These are phyloP conservation scores for Trichophyton simii DNA, from an alignment of 2,329 filamentous ascomycete genomes.

Conservation along the genomic window DNA sequence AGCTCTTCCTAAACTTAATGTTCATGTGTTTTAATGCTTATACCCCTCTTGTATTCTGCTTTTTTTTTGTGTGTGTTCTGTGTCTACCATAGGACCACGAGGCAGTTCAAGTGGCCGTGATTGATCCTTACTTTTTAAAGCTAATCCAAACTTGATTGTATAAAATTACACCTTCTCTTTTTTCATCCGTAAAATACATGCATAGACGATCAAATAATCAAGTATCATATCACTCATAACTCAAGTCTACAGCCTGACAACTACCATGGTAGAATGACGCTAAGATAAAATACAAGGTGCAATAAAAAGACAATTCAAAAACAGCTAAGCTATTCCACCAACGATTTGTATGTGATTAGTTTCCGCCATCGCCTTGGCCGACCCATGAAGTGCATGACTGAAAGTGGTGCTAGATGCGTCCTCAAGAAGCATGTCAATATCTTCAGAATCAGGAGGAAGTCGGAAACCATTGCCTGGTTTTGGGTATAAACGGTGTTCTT, in stretches of 20 bases:
- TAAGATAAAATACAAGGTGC: not conserved
- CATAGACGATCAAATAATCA: not conserved
- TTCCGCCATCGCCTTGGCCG: slow-evolving; percentile 13
- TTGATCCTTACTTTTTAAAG: not conserved
- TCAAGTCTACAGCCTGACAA: not conserved
- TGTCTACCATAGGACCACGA: not conserved
- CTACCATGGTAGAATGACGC: not conserved
- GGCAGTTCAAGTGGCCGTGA: not conserved
- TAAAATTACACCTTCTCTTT: not conserved
- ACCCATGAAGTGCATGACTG: slow-evolving; percentile 35
- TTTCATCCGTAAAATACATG: not conserved
- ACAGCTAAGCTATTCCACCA: slow-evolving; percentile 10
- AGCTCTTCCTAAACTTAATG: not conserved
- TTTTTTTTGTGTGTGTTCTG: not conserved
- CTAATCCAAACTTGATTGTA: not conserved
- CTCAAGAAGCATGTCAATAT: slow-evolving; percentile 51
- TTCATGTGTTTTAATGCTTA: not conserved
- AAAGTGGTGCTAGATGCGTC: slow-evolving; percentile 45
- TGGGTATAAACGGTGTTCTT: slow-evolving; percentile 50
- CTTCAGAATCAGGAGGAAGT: slow-evolving; percentile 45
- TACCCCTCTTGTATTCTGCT: not conserved
- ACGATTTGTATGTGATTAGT: slow-evolving; percentile 5
- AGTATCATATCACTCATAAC: not conserved
- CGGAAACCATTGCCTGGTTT: slow-evolving; percentile 50
- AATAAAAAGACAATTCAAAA: not conserved